A percentile compares a stretch with the other conserved stretches of the same genome.
Conservation (phyloP, 805 yeast genomes). For the Komagataella pastoris region DNA sequence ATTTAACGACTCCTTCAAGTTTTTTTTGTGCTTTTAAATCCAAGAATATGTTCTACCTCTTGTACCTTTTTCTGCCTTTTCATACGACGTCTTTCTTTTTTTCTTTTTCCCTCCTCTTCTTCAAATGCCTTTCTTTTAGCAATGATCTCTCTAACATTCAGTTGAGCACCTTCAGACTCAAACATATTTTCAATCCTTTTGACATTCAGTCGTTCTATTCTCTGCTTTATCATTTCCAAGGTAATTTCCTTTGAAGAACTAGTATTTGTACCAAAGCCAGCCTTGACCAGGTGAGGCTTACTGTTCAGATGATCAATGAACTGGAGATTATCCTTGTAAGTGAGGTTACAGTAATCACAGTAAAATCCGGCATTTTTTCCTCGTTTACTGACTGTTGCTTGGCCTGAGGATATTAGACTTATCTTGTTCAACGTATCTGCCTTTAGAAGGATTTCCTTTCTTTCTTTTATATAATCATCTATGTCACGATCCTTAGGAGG, state of each 20-base stretch:
- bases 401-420: conserved; percentile 12
- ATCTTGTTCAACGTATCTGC: conserved; percentile 12
- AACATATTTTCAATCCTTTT: conserved; percentile 11
- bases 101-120: conserved; percentile 17
- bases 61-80: conserved; percentile 10
- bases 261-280: conserved; percentile 13
- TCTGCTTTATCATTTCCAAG: conserved; percentile 30
- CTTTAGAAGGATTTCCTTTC: conserved; percentile 11
- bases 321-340: conserved; percentile 74
- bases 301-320: conserved; percentile 77
- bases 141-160: conserved; percentile 26
- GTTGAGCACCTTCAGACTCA: conserved; percentile 7
- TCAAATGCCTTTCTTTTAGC: conserved; percentile 24
- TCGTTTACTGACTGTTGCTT: conserved; percentile 16
- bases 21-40: conserved; percentile 3
- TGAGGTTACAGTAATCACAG: conserved; percentile 69
- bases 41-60: conserved; percentile 2
- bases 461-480: conserved; percentile 10
- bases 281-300: conserved; percentile 43
- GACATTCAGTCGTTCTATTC: conserved; percentile 21
- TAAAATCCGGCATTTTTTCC: conserved; percentile 71
- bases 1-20: background rate
- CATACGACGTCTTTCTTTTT: conserved; percentile 13
- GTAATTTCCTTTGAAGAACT: conserved; percentile 24
- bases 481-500: conserved; percentile 6